Percentiles rank a stretch among this genome's conserved stretches.
phyloP scores from a whole-genome alignment of 164 flowering plant genomes.

The Saururus chinensis region DNA sequence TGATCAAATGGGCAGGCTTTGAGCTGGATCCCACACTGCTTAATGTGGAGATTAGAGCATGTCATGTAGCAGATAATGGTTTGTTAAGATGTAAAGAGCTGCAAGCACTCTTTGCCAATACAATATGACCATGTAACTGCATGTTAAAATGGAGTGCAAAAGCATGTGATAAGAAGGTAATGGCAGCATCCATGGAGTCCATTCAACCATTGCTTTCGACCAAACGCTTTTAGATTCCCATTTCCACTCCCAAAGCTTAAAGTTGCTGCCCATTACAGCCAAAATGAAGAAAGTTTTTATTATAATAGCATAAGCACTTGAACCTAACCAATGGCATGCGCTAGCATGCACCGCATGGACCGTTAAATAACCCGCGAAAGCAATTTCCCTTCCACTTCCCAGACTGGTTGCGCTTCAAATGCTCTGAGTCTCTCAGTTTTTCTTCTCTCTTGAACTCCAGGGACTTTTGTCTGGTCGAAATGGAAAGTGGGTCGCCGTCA shows the following conservation, averaged over 20 bases:
- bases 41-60: too few relatives aligned
- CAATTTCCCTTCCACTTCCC: slow-evolving; percentile 1
- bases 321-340: not conserved
- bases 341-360: not conserved
- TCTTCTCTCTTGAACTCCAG: too few relatives aligned
- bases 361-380: slow-evolving; percentile 2
- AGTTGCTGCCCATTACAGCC: not conserved
- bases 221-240: not conserved
- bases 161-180: not conserved
- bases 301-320: not conserved
- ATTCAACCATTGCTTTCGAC: slow-evolving; percentile 1
- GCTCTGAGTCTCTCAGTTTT: too few relatives aligned
- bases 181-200: not conserved
- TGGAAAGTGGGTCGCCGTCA: slow-evolving; percentile 3
- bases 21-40: too few relatives aligned
- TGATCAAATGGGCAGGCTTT: not conserved
- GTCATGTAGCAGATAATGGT: too few relatives aligned
- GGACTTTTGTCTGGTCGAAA: not conserved
- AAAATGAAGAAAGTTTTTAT: not conserved
- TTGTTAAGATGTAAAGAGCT: too few relatives aligned
- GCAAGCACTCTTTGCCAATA: too few relatives aligned
- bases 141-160: too few relatives aligned
- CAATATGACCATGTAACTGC: too few relatives aligned
- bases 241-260: slow-evolving; percentile 5
- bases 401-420: not conserved